A percentile compares a stretch with the other conserved stretches of the same genome.
Evolutionary conservation across 305 asterid genomes (phyloP).

Genomic region (Galium porrigens): DNA sequence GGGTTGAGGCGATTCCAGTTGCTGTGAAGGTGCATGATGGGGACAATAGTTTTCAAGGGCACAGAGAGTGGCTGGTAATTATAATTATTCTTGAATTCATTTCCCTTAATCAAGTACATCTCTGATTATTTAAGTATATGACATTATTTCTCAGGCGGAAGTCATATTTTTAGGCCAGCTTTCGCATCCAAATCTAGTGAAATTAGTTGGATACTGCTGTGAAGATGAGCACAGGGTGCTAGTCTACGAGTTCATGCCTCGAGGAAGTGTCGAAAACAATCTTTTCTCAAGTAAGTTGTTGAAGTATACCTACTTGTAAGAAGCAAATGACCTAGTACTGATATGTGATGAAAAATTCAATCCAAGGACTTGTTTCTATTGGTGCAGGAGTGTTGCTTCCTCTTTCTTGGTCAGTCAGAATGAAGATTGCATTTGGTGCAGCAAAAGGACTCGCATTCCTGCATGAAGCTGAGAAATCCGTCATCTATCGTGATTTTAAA

Average conservation of each 20-base stretch:
- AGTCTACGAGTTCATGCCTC: conserved; percentile 65
- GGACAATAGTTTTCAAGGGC: conserved; percentile 83
- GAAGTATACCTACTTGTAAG: not conserved
- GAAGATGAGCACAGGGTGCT: conserved; percentile 66
- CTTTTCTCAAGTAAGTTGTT: conserved; percentile 58
- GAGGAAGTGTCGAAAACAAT: conserved; percentile 73
- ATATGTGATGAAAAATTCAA: not conserved
- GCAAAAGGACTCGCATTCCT: conserved; percentile 86
- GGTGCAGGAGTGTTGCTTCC: conserved; percentile 76
- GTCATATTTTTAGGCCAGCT: conserved; percentile 82
- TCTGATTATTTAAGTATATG: not conserved
- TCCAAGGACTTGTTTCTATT: not conserved
- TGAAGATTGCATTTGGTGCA: conserved; percentile 80
- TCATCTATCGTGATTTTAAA: conserved; percentile 82
- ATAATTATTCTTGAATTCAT: not conserved
- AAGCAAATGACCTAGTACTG: not conserved
- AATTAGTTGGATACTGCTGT: conserved; percentile 76
- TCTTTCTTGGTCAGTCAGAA: conserved; percentile 72
- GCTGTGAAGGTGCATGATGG: conserved; percentile 94
- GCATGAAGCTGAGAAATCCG: conserved; percentile 83
- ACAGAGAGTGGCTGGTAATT: conserved; percentile 88
- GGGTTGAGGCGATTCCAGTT: conserved; percentile 36
- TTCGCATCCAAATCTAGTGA: conserved; percentile 80
- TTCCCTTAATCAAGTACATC: not conserved
- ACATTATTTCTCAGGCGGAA: conserved; percentile 44